Evolutionary conservation across 1,284 basidiomycete genomes (phyloP).

Genomic region (Microbotryomycetes sp.): DNA sequence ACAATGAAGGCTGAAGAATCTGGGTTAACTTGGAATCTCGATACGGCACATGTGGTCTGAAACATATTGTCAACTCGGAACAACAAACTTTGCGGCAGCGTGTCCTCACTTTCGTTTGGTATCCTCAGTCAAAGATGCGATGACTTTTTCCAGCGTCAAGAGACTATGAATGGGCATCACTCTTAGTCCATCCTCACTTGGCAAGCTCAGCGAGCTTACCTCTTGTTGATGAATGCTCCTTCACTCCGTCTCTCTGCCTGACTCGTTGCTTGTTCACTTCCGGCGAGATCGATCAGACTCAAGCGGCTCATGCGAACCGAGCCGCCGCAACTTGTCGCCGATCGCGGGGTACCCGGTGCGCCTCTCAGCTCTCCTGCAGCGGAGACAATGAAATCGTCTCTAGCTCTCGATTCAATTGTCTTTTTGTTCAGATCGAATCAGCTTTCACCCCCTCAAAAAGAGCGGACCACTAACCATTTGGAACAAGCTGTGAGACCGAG

Average conservation of each 20-base stretch:
- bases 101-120: slow-evolving; percentile 58
- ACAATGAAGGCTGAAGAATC: slow-evolving; percentile 87
- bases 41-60: slow-evolving; percentile 78
- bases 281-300: slow-evolving; percentile 91
- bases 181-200: neutral
- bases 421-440: slow-evolving; percentile 35
- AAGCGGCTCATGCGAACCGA: slow-evolving; percentile 40
- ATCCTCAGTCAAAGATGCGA: slow-evolving; percentile 78
- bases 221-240: slow-evolving; percentile 88
- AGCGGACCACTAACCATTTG: slow-evolving; percentile 55
- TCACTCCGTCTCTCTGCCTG: slow-evolving; percentile 86
- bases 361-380: neutral
- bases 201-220: slow-evolving; percentile 42
- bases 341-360: neutral
- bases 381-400: slow-evolving; percentile 21
- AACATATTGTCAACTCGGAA: neutral
- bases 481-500: slow-evolving; percentile 87
- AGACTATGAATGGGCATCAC: slow-evolving; percentile 49
- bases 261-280: slow-evolving; percentile 88
- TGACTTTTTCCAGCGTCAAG: slow-evolving; percentile 80
- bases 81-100: neutral
- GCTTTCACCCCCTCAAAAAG: no score
- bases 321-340: neutral
- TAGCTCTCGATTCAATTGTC: slow-evolving; percentile 40
- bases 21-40: slow-evolving; percentile 90